Percentiles rank a stretch among this genome's conserved stretches.
Evolutionary conservation across 2,329 filamentous ascomycete genomes (phyloP).

Genomic region (Alternaria dauci): DNA sequence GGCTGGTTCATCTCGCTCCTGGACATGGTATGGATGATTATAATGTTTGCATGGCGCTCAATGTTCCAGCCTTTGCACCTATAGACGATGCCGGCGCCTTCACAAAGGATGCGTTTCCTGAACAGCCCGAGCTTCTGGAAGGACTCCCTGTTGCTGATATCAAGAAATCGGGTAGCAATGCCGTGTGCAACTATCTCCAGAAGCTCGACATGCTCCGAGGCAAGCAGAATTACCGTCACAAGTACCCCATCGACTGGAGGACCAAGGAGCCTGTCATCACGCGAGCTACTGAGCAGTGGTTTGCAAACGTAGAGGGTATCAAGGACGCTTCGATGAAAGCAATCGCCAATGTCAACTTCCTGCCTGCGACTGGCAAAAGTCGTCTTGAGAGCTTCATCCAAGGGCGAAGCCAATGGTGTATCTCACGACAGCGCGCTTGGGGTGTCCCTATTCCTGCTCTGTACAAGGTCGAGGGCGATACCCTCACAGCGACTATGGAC

Average conservation of each 20-base stretch:
- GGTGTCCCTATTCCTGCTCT: constrained; percentile 94
- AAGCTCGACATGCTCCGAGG: constrained; percentile 65
- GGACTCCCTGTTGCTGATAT: constrained; percentile 76
- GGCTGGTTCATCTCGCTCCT: constrained; percentile 92
- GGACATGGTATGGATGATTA: constrained; percentile 98
- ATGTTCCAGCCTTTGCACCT: constrained; percentile 78
- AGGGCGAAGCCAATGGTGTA: constrained; percentile 94
- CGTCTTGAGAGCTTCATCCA: constrained; percentile 86
- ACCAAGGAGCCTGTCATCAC: constrained; percentile 93
- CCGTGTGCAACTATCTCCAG: constrained; percentile 74
- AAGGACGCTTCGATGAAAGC: constrained; percentile 76
- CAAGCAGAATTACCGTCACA: constrained; percentile 79
- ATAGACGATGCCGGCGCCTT: constrained; percentile 84
- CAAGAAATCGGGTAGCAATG: constrained; percentile 62
- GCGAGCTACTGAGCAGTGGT: constrained; percentile 96
- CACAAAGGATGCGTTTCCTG: constrained; percentile 79
- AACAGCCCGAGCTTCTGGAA: constrained; percentile 70
- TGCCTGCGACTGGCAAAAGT: constrained; percentile 76
- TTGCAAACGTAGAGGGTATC: constrained; percentile 87
- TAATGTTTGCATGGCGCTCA: constrained; percentile 74
- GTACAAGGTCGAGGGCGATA: constrained; percentile 72
- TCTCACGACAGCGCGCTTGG: constrained; percentile 94
- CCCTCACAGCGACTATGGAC: constrained; percentile 74
- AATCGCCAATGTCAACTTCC: constrained; percentile 76
- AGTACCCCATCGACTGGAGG: constrained; percentile 98